Evolutionary conservation across 2,329 filamentous ascomycete species (phyloP).

Genomic region (Fusarium compactum): DNA sequence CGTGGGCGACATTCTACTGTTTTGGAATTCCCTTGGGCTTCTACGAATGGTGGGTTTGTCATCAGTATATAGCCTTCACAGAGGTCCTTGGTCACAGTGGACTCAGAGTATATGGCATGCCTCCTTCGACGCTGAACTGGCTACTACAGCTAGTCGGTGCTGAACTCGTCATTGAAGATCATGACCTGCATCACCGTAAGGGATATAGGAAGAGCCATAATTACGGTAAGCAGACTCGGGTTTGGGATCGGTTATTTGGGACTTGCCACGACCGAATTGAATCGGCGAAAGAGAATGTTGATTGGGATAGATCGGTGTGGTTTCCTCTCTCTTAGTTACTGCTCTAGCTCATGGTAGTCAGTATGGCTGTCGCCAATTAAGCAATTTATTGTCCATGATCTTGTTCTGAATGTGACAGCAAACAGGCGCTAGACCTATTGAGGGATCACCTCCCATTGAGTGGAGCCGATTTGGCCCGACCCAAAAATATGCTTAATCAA

Average conservation of each 20-base stretch:
- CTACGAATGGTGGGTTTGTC: slow-evolving; percentile 36
- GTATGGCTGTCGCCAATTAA: background rate
- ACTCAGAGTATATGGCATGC: slow-evolving; percentile 22
- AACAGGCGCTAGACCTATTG: background rate
- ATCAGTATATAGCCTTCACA: slow-evolving; percentile 35
- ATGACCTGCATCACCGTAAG: slow-evolving; percentile 32
- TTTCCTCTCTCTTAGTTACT: slow-evolving; percentile 10
- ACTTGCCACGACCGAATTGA: slow-evolving; percentile 29
- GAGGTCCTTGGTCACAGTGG: slow-evolving; percentile 31
- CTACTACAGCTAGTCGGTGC: background rate
- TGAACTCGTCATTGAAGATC: slow-evolving; percentile 30
- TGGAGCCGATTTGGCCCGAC: background rate
- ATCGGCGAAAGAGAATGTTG: slow-evolving; percentile 6
- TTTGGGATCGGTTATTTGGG: slow-evolving; percentile 30
- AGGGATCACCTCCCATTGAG: background rate
- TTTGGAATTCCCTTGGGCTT: slow-evolving; percentile 24
- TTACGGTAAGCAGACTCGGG: slow-evolving; percentile 28
- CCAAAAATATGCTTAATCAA: background rate
- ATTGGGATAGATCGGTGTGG: slow-evolving; percentile 23
- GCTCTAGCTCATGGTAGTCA: background rate
- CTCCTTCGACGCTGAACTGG: slow-evolving; percentile 18
- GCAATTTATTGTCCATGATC: background rate
- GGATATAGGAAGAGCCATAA: slow-evolving; percentile 36
- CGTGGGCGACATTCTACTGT: slow-evolving; percentile 17
- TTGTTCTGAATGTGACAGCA: background rate